Evolutionary conservation across 495 filamentous ascomycete species (phyloP), one percentile per base, ranked within the genome.

Genomic region (Hyphodiscus hymeniophilus): DNA sequence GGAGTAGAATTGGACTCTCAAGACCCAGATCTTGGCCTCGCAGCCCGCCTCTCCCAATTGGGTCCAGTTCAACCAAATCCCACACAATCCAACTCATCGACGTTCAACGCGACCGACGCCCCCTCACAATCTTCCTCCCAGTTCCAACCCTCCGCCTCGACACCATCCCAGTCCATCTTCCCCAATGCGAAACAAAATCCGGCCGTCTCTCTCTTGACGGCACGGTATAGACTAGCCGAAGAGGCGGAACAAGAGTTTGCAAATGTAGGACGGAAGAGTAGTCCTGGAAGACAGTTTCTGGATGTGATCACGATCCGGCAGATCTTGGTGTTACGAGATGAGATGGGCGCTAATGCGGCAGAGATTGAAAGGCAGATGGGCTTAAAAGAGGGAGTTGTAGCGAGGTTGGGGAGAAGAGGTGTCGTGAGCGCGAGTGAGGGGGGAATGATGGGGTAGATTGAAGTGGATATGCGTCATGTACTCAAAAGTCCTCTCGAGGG

Each of bases 1-100:
- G 79, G 77, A n/a, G 77, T 84, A 48, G 74, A 82, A 57, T 66
- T 79, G 49, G 82, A 85, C 55, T 76, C 74, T 50, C 71, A 69
- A n/a, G 80, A 84, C 54, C 80, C 80, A 2, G 64, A 75, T 60
- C 82, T 79, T 63, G 76, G 75, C 41, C 71, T 54, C 10, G 13
- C 28, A 4, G 47, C 47, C 1, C 54, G 54, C 8, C 74, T 85
- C 47, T 75, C 74, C 57, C 62, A 64, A 33, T 70, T 87, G 52
- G 83, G 83, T 46, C 73, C 82, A 46, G 82, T 85, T 16, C 70
- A 72, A 42, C 80, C 82, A 15, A 66, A 66, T 46, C 79, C 79
- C 8, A 78, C 74, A 24, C 60, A 72, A 54, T 80, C 81, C 7
- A 64, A 69, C 53, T 50, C 49, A 7, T 47, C 48, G 3, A 50